Evolutionary conservation across 148 eudicot species (phyloP), one percentile per base, ranked within the genome.

Genomic region (Amaranthus hypochondriacus): DNA sequence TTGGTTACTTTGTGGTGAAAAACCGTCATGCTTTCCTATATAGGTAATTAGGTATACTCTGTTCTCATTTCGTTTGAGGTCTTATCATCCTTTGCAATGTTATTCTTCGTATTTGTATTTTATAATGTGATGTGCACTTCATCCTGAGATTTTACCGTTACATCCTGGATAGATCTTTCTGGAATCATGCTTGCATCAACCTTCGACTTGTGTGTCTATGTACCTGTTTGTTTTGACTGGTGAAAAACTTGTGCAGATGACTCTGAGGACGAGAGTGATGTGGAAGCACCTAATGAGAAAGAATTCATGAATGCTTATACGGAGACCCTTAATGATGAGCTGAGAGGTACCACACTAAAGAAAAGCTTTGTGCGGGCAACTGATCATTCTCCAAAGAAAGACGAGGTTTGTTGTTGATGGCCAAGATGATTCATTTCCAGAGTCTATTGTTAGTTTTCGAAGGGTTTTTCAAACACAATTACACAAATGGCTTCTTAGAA

Each of bases 331-430:
- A 88, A 84, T 57, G 85, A 89, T 55, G 88, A 94, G 75, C 84
- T 94, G 77, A 87, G 80, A 70, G 79, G 74, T 62, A 87, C 90
- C 46, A 88, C 97, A 12, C 90, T 94, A 0, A 58, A 82, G 76
- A 84, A 84, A 80, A 92, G 90, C 79, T 94, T 94, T 84, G 88
- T 94, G 42, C 92, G 85, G 54, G 96, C 98, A 49, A 72, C 80
- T 42, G 94, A 88, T 21, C 79, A 81, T 57, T 62, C 87, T 69
- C 14, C 50, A 1, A 85, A 77, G 72, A 84, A 72, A 63, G 79
- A 83, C 4, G 89, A 94, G 98, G 98, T 89, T 9, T 7, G 48
- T 21, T 28, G 43, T 18, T 60, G 63, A 60, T 60, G 8, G 9
- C 5, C 21, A 7, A 64, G 7, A 5, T 64, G 9, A 11, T 49